Evolutionary conservation across 2,329 filamentous ascomycete genomes (phyloP).

Genomic region (Spiromastix sp.): DNA sequence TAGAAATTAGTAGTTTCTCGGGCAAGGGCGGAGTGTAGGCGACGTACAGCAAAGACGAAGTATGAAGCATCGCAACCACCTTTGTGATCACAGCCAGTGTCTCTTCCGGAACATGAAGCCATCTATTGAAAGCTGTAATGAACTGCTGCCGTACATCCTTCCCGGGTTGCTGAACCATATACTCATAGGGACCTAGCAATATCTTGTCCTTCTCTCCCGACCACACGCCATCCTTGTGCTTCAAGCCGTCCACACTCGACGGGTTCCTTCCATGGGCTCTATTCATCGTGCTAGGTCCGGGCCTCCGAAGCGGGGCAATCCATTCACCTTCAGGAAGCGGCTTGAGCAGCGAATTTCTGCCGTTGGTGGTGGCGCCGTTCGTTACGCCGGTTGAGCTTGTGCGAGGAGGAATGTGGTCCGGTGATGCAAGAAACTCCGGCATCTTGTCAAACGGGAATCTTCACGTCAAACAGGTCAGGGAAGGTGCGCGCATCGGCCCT

Average conservation of each 20-base stretch:
- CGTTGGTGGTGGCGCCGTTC: slow-evolving; percentile 22
- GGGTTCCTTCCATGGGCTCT: slow-evolving; percentile 23
- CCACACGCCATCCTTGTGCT: slow-evolving; percentile 44
- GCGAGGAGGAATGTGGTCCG: slow-evolving; percentile 59
- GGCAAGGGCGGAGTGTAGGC: too few relatives aligned
- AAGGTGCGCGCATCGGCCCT: too few relatives aligned
- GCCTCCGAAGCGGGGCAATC: slow-evolving; percentile 34
- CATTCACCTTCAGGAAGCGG: slow-evolving; percentile 53
- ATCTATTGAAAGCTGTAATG: slow-evolving; percentile 29
- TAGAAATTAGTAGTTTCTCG: background rate
- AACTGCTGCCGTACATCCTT: slow-evolving; percentile 29
- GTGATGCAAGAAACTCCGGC: slow-evolving; percentile 34
- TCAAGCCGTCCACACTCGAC: slow-evolving; percentile 29
- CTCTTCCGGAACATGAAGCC: slow-evolving; percentile 24
- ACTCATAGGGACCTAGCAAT: slow-evolving; percentile 68
- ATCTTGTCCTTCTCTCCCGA: slow-evolving; percentile 65
- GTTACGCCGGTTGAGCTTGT: slow-evolving; percentile 55
- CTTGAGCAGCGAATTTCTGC: slow-evolving; percentile 33
- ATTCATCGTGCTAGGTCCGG: slow-evolving; percentile 16
- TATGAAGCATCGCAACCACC: slow-evolving; percentile 29
- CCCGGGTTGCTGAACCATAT: slow-evolving; percentile 66
- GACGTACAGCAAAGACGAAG: slow-evolving; percentile 28
- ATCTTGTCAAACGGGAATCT: too few relatives aligned
- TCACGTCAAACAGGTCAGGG: too few relatives aligned
- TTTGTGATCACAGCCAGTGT: slow-evolving; percentile 24